Evolutionary conservation across 345 rosid species (phyloP), one percentile per base, ranked within the genome.

Genomic region (Gossypium bickii): DNA sequence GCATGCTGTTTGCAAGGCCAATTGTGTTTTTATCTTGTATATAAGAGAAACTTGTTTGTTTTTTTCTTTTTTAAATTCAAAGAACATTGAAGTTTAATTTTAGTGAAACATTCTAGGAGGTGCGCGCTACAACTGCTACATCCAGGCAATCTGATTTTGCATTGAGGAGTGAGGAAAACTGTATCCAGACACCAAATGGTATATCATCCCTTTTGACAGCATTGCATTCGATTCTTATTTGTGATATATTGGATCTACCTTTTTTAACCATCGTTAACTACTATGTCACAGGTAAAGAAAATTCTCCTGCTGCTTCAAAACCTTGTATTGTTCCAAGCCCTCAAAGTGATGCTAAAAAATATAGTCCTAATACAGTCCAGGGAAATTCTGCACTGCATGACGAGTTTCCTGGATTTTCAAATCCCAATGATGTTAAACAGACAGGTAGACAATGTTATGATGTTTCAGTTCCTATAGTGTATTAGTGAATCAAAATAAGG

Each of bases 381-480:
- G 83, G 72, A 74, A 86, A 78, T 75, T 78, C 88, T 77, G 79
- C 85, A 41, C 83, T 84, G 25, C 72, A 80, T 43, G 91, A 91
- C 79, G 98, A 82, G 72, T 87, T 90, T 78, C 85, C 88, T 6
- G 97, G 92, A 84, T 88, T 91, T 85, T 81, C 89, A 80, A 87
- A 87, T 80, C 85, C 89, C 59, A 86, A 77, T 73, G 87, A 84
- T 68, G 73, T 83, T 75, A 85, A 84, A 74, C 87, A 80, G 53
- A 82, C 93, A 79, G 97, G 98, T 92, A 81, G 24, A 58, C 20
- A 47, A 69, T 71, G 62, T 49, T 56, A 64, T 9, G 44, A 22
- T 67, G 69, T 51, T 71, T 12, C 57, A 64, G 67, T 49, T 79
- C 71, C 34, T 71, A 1, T 75, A 69, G 48, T 74, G 52, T 25